Evolutionary conservation across 2,329 filamentous ascomycete genomes (phyloP).

Genomic region (Verticillium klebahnii): DNA sequence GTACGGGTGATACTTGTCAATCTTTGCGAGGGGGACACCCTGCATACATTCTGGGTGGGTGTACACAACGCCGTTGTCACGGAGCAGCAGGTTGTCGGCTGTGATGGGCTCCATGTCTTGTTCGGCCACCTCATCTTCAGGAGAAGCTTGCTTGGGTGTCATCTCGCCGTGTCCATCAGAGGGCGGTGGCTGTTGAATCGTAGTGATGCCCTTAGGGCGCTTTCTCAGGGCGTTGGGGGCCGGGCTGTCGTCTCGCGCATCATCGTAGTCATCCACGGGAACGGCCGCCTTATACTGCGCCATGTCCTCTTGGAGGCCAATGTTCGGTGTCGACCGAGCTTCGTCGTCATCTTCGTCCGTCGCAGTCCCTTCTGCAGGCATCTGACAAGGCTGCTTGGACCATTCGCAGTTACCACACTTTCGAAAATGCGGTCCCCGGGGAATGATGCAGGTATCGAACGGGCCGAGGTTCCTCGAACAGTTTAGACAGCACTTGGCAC

Average conservation of each 20-base stretch:
- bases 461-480: slow-evolving; percentile 38
- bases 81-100: slow-evolving; percentile 36
- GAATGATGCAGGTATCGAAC: slow-evolving; percentile 40
- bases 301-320: not conserved
- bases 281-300: not conserved
- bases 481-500: slow-evolving; percentile 31
- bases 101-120: slow-evolving; percentile 26
- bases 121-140: not conserved
- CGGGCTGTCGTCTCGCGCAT: not conserved
- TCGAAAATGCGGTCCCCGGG: slow-evolving; percentile 35
- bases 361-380: not conserved
- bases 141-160: not conserved
- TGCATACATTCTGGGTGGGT: slow-evolving; percentile 46
- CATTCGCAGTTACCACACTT: slow-evolving; percentile 49
- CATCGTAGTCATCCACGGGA: not conserved
- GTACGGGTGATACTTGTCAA: slow-evolving; percentile 45
- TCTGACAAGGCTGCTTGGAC: slow-evolving; percentile 32
- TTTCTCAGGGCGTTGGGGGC: not conserved
- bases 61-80: slow-evolving; percentile 44
- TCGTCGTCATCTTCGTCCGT: not conserved
- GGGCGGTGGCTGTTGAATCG: not conserved
- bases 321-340: not conserved
- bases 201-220: slow-evolving; percentile 3
- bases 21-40: slow-evolving; percentile 49
- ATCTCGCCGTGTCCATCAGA: not conserved